Percentiles rank a stretch among this genome's conserved stretches.
phyloP scores from a whole-genome alignment of 352 stramenopile species.

The Thalassiosira oceanica region DNA sequence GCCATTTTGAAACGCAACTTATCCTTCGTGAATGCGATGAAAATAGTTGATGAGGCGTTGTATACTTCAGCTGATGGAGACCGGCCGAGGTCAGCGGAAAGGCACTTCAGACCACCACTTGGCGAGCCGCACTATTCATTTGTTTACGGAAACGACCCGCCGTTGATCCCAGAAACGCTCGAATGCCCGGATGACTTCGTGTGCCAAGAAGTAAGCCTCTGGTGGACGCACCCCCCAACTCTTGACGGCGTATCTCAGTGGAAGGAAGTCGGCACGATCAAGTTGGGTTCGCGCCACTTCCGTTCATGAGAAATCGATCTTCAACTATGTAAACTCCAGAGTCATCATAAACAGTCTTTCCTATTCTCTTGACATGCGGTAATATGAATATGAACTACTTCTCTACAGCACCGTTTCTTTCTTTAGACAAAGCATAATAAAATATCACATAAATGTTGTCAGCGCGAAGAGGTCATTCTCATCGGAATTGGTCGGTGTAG shows the following conservation, averaged over 20 bases:
- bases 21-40: constrained; percentile 19
- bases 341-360: too few species aligned
- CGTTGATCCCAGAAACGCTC: constrained; percentile 8
- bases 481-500: too few species aligned
- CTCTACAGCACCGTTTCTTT: too few species aligned
- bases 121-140: constrained; percentile 44
- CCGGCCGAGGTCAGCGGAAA: neutral
- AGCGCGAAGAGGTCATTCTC: too few species aligned
- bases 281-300: too few species aligned
- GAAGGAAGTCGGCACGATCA: constrained; percentile 34
- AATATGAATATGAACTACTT: too few species aligned
- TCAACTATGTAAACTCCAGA: too few species aligned
- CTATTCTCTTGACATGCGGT: too few species aligned
- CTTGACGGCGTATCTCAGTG: constrained; percentile 35
- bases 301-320: too few species aligned
- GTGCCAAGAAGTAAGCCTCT: constrained; percentile 30
- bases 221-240: constrained; percentile 29
- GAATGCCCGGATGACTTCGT: constrained; percentile 31
- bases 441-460: too few species aligned
- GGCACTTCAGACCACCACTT: constrained; percentile 28
- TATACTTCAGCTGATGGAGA: neutral
- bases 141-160: constrained; percentile 26
- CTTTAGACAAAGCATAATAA: too few species aligned
- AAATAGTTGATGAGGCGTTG: constrained; percentile 23
- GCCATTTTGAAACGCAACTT: constrained; percentile 15